These are phyloP conservation scores for Leccinum fallax DNA, from an alignment of 1,284 basidiomycete genomes.

Conservation along the genomic window DNA sequence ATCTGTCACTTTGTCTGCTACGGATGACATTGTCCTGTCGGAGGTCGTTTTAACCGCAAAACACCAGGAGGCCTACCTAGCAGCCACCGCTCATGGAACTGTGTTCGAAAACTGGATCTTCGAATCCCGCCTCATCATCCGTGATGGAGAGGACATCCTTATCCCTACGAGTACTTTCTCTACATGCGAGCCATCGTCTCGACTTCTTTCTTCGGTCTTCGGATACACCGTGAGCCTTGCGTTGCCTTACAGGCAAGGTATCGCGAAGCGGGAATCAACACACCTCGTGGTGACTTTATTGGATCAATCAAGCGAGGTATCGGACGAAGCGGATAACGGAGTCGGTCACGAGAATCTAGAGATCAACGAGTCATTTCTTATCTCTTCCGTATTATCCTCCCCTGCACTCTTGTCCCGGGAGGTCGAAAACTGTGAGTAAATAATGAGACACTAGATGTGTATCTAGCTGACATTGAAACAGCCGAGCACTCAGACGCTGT, in stretches of 20 bases:
- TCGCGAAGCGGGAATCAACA: constrained; percentile 52
- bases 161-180: constrained; percentile 27
- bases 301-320: constrained; percentile 16
- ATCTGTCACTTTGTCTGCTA: constrained; percentile 23
- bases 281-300: constrained; percentile 56
- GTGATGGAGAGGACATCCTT: constrained; percentile 48
- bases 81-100: constrained; percentile 22
- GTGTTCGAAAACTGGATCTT: constrained; percentile 31
- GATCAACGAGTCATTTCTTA: constrained; percentile 73
- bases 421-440: constrained; percentile 17
- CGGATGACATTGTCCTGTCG: constrained; percentile 33
- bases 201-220: constrained; percentile 29
- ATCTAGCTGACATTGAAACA: constrained; percentile 7
- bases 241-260: constrained; percentile 77
- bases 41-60: constrained; percentile 52
- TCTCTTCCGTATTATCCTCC: constrained; percentile 34
- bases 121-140: constrained; percentile 45
- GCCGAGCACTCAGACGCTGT: constrained; percentile 6
- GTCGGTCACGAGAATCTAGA: constrained; percentile 49
- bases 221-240: constrained; percentile 49
- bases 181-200: constrained; percentile 20
- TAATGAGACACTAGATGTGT: neutral
- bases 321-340: constrained; percentile 16
- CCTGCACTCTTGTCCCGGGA: constrained; percentile 16
- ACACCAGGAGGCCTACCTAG: constrained; percentile 44